Conservation (phyloP, 2,329 filamentous ascomycete genomes). For the Lomentospora prolificans region DNA sequence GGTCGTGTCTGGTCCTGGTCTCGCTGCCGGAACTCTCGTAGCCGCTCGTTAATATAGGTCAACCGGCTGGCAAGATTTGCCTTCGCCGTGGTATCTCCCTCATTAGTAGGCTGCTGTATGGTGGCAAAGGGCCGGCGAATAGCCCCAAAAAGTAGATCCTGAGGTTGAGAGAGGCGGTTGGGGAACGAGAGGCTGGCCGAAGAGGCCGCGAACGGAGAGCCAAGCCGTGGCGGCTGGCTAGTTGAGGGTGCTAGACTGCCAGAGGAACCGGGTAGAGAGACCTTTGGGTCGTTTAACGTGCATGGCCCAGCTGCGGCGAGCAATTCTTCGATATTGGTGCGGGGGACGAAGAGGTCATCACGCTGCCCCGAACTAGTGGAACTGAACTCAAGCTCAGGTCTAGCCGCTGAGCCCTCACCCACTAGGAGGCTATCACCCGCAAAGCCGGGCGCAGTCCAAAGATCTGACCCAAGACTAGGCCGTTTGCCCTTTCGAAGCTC, state of each 20-base stretch:
- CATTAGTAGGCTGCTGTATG: slow-evolving; percentile 36
- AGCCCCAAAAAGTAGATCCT: slow-evolving; percentile 32
- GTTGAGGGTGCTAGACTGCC: slow-evolving; percentile 17
- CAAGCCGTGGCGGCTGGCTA: slow-evolving; percentile 37
- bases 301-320: slow-evolving; percentile 16
- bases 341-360: slow-evolving; percentile 30
- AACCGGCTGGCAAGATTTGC: slow-evolving; percentile 40
- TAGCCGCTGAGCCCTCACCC: slow-evolving; percentile 14
- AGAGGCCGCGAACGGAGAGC: slow-evolving; percentile 46
- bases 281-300: slow-evolving; percentile 11
- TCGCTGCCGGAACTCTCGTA: slow-evolving; percentile 42
- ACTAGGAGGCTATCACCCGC: slow-evolving; percentile 15
- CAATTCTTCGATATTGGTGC: slow-evolving; percentile 30
- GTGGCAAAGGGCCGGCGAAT: slow-evolving; percentile 47
- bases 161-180: slow-evolving; percentile 40
- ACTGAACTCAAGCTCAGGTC: slow-evolving; percentile 22
- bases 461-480: slow-evolving; percentile 43
- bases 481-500: slow-evolving; percentile 41
- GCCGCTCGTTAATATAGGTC: slow-evolving; percentile 48
- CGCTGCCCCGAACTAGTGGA: slow-evolving; percentile 21
- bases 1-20: slow-evolving; percentile 32
- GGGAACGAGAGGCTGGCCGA: slow-evolving; percentile 50
- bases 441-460: slow-evolving; percentile 37
- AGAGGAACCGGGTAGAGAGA: slow-evolving; percentile 12
- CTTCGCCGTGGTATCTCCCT: slow-evolving; percentile 24